A percentile compares a stretch with the other conserved stretches of the same genome.
phyloP scores from a whole-genome alignment of 169 alveolate genomes.

The Eimeria falciformis region DNA sequence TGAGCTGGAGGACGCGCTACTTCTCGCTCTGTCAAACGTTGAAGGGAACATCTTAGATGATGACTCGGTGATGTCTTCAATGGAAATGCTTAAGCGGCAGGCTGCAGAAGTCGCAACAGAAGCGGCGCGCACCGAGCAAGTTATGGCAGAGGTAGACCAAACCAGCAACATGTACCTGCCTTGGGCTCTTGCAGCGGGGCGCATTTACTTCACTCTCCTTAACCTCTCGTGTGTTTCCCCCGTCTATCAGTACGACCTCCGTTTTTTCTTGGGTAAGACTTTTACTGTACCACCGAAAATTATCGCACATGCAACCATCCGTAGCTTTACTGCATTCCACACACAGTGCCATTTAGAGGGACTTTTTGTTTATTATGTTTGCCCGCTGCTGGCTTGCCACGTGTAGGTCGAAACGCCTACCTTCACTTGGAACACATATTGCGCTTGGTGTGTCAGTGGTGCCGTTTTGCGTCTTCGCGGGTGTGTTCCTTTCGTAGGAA shows the following conservation, averaged over 20 bases:
- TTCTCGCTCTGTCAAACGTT: constrained; percentile 95
- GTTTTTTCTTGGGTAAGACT: constrained; percentile 93
- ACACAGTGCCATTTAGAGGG: no score
- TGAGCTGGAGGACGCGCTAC: constrained; percentile 96
- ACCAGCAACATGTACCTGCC: constrained; percentile 91
- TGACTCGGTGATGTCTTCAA: constrained; percentile 82
- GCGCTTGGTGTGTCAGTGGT: no score
- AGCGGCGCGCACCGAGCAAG: constrained; percentile 94
- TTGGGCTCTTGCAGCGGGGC: constrained; percentile 92
- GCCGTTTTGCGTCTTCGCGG: background rate
- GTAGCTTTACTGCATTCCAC: no score
- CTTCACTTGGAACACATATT: no score
- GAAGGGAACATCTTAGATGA: constrained; percentile 97
- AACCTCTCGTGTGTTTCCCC: constrained; percentile 92
- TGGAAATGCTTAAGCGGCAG: constrained; percentile 93
- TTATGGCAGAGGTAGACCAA: constrained; percentile 94
- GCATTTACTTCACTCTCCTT: constrained; percentile 88
- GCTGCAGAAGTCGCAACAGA: constrained; percentile 94
- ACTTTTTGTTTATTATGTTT: no score
- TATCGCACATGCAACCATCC: no score
- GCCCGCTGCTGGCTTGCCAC: no score
- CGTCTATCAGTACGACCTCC: constrained; percentile 95
- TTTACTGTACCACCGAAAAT: background rate
- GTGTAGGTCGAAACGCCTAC: no score
- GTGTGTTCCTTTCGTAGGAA: constrained; percentile 43